phyloP scores from a whole-genome alignment of 2,329 filamentous ascomycete genomes.

The Polychaeton citri region DNA sequence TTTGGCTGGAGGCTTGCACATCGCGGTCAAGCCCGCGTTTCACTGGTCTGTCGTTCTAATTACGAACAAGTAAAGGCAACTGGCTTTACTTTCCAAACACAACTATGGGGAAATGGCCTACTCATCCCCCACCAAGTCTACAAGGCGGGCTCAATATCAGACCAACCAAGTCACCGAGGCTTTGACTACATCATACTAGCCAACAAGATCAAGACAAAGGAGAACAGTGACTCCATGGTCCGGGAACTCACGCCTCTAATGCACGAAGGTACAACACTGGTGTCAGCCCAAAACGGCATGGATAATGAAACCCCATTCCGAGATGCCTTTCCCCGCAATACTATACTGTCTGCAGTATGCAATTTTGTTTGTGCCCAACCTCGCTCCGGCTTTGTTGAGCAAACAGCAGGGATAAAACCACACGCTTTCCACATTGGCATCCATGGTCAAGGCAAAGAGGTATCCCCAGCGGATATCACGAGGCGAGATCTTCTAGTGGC shows the following conservation, averaged over 20 bases:
- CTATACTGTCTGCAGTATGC: slow-evolving; percentile 43
- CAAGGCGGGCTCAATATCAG: slow-evolving; percentile 3
- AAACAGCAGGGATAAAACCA: slow-evolving; percentile 28
- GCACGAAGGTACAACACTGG: slow-evolving; percentile 36
- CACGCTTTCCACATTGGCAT: slow-evolving; percentile 45
- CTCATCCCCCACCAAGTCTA: slow-evolving; percentile 10
- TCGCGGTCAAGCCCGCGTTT: slow-evolving; percentile 7
- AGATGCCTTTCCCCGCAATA: slow-evolving; percentile 34
- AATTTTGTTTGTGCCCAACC: slow-evolving; percentile 42
- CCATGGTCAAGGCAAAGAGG: slow-evolving; percentile 27
- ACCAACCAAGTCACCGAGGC: slow-evolving; percentile 2
- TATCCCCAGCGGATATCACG: slow-evolving; percentile 30
- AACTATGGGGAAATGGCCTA: slow-evolving; percentile 11
- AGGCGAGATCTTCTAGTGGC: slow-evolving; percentile 22
- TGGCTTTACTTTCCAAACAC: slow-evolving; percentile 10
- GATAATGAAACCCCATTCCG: slow-evolving; percentile 45
- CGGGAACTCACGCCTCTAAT: slow-evolving; percentile 23
- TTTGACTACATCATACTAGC: slow-evolving; percentile 13
- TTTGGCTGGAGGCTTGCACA: slow-evolving; percentile 15
- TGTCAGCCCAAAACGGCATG: slow-evolving; percentile 51
- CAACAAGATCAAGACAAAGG: slow-evolving; percentile 10
- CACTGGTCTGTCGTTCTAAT: slow-evolving; percentile 13
- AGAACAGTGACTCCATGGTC: slow-evolving; percentile 5
- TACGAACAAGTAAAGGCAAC: slow-evolving; percentile 7
- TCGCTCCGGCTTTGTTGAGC: slow-evolving; percentile 35